Evolutionary conservation across 768 basidiomycete genomes (phyloP).

Genomic region (Flagelloscypha sp.): DNA sequence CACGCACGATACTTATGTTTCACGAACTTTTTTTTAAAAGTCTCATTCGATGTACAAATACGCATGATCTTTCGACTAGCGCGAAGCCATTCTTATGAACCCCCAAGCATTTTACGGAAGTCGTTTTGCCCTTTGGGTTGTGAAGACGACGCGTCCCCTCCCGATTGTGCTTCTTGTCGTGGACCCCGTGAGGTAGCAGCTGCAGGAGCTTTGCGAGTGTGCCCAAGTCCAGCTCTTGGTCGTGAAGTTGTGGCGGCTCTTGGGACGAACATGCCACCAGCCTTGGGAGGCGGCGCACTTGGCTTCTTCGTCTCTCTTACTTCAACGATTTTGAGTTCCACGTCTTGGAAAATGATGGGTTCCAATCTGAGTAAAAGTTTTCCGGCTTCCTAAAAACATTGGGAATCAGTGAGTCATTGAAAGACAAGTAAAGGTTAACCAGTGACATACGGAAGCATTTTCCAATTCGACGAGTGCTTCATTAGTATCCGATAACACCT

Average conservation of each 20-base stretch:
- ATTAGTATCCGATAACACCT: constrained; percentile 54
- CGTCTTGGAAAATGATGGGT: constrained; percentile 62
- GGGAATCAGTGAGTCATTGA: not conserved
- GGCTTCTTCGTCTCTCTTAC: constrained; percentile 31
- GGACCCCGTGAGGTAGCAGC: too few relatives aligned
- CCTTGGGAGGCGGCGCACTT: constrained; percentile 26
- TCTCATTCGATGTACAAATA: too few relatives aligned
- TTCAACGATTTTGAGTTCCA: constrained; percentile 51
- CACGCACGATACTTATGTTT: too few relatives aligned
- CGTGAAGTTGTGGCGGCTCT: constrained; percentile 52
- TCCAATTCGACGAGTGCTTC: constrained; percentile 63
- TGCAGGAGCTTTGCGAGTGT: constrained; percentile 31
- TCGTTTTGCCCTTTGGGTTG: constrained; percentile 66
- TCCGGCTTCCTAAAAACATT: constrained; percentile 62
- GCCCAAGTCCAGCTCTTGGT: constrained; percentile 66
- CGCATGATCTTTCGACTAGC: too few relatives aligned
- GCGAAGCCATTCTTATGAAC: constrained; percentile 10
- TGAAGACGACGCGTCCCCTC: constrained; percentile 9
- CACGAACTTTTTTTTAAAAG: too few relatives aligned
- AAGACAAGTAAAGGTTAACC: not conserved
- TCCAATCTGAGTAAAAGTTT: constrained; percentile 65
- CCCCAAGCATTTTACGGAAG: constrained; percentile 71
- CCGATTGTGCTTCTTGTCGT: too few relatives aligned
- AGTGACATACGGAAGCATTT: constrained; percentile 51
- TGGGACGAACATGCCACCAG: constrained; percentile 57